phyloP scores from a whole-genome alignment of 169 alveolate genomes.

The Eimeria zaria region DNA sequence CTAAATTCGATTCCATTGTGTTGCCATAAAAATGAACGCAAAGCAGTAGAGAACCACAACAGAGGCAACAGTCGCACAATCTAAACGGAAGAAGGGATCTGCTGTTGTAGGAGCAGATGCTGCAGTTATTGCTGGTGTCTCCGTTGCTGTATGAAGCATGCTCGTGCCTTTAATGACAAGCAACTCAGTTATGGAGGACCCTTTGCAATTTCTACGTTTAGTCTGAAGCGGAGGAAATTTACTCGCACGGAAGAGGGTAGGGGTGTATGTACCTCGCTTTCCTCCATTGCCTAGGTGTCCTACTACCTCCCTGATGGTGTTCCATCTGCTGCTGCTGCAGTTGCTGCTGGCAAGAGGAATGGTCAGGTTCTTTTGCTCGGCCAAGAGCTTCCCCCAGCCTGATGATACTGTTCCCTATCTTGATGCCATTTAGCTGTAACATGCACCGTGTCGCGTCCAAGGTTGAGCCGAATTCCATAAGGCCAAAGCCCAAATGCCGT shows the following conservation, averaged over 20 bases:
- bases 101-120: conserved; percentile 4
- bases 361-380: neutral
- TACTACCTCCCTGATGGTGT: neutral
- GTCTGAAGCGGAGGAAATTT: neutral
- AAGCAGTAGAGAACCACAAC: neutral
- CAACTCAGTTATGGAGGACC: neutral
- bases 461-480: conserved; percentile 60
- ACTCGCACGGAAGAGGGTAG: conserved; percentile 63
- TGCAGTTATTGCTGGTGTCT: neutral
- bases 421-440: conserved; percentile 75
- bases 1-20: neutral
- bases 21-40: neutral
- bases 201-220: neutral
- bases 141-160: neutral
- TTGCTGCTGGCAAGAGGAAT: neutral
- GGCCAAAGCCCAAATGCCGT: conserved; percentile 80
- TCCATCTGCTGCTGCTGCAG: neutral
- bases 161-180: neutral
- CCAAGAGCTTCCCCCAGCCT: conserved; percentile 80
- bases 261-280: conserved; percentile 41
- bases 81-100: neutral
- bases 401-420: conserved; percentile 70
- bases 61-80: neutral
- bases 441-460: conserved; percentile 82
- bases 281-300: neutral